phyloP scores from a whole-genome alignment of 2,329 filamentous ascomycete genomes.

The Endoconidiophora polonica region DNA sequence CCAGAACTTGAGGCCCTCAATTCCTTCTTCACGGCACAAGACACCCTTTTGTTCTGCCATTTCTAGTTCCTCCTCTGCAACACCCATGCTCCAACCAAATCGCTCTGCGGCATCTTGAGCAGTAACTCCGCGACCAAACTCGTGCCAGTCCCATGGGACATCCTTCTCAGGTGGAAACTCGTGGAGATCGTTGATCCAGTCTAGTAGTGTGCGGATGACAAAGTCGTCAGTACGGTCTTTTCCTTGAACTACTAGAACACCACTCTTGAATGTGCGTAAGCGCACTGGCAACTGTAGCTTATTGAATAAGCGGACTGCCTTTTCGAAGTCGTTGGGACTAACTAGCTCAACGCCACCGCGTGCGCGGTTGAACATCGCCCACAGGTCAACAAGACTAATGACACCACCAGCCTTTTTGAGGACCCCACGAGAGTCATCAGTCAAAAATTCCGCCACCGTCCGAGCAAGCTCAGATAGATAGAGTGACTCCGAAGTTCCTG shows the following conservation, averaged over 20 bases:
- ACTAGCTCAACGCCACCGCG: conserved; percentile 88
- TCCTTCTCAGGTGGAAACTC: conserved; percentile 46
- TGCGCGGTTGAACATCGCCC: conserved; percentile 87
- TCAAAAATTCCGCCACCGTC: conserved; percentile 75
- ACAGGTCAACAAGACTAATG: conserved; percentile 76
- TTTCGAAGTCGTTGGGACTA: conserved; percentile 79
- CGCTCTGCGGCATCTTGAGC: conserved; percentile 75
- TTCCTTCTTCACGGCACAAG: conserved; percentile 76
- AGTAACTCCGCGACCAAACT: conserved; percentile 72
- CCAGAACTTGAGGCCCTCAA: conserved; percentile 90
- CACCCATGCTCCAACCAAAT: conserved; percentile 95
- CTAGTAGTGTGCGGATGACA: conserved; percentile 58
- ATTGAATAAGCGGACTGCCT: conserved; percentile 78
- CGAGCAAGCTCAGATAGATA: conserved; percentile 79
- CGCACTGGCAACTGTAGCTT: conserved; percentile 72
- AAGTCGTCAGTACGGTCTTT: conserved; percentile 80
- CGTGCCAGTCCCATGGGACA: conserved; percentile 56
- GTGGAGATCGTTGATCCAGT: conserved; percentile 64
- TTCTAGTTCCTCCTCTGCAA: conserved; percentile 85
- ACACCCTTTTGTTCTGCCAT: conserved; percentile 89
- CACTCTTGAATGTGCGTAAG: conserved; percentile 76
- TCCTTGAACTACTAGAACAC: conserved; percentile 84
- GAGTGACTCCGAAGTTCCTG: conserved; percentile 65
- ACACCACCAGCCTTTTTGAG: conserved; percentile 70
- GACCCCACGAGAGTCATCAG: conserved; percentile 66